Evolutionary conservation across 2,329 filamentous ascomycete species (phyloP).

Genomic region (Stemphylium vesicarium): DNA sequence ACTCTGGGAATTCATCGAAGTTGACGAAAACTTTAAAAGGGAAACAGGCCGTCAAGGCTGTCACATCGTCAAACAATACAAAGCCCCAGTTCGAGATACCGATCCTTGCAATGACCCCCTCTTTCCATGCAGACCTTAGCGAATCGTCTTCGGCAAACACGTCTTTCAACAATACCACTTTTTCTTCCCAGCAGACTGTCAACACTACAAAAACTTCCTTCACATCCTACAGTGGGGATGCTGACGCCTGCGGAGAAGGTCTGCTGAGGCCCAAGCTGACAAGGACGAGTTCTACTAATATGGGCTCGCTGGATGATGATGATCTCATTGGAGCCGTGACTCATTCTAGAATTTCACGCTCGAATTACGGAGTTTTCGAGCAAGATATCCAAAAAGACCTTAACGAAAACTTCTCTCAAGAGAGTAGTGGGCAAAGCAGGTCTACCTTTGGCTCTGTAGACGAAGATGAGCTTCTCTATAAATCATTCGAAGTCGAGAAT

Average conservation of each 20-base stretch:
- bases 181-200: slow-evolving; percentile 33
- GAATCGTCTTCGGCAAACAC: slow-evolving; percentile 26
- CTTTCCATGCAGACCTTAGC: slow-evolving; percentile 21
- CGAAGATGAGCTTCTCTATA: slow-evolving; percentile 25
- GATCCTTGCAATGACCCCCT: slow-evolving; percentile 25
- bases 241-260: slow-evolving; percentile 2
- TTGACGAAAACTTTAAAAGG: slow-evolving; percentile 34
- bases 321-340: slow-evolving; percentile 13
- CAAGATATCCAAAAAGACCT: slow-evolving; percentile 6
- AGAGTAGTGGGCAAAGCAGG: slow-evolving; percentile 22
- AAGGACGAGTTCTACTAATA: slow-evolving; percentile 28
- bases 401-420: slow-evolving; percentile 15
- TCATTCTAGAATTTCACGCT: slow-evolving; percentile 14
- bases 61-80: background rate
- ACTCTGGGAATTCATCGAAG: slow-evolving; percentile 32
- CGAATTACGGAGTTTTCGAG: slow-evolving; percentile 7
- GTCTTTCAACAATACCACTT: slow-evolving; percentile 30
- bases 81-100: slow-evolving; percentile 31
- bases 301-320: slow-evolving; percentile 27
- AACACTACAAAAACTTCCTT: slow-evolving; percentile 37
- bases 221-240: slow-evolving; percentile 14
- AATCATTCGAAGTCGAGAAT: slow-evolving; percentile 21
- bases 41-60: slow-evolving; percentile 25
- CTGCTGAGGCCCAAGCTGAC: slow-evolving; percentile 10
- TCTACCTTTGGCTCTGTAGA: slow-evolving; percentile 38